These are phyloP conservation scores for Teratosphaeria viscida DNA, from an alignment of 2,329 filamentous ascomycete genomes.

Conservation along the genomic window DNA sequence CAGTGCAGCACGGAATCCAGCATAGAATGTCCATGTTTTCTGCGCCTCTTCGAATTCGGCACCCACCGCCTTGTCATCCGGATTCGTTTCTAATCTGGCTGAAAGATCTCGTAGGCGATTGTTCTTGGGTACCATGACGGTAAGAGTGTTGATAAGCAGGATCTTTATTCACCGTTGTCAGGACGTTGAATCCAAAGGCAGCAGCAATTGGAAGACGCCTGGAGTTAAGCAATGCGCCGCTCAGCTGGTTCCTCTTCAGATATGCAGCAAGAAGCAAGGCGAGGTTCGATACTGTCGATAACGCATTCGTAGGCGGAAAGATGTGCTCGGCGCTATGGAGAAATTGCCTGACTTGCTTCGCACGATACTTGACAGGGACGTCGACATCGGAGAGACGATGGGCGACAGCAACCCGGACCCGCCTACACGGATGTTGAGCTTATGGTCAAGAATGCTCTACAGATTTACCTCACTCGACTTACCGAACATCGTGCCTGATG, in stretches of 20 bases:
- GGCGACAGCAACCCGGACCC: constrained; percentile 23
- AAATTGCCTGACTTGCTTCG: constrained; percentile 17
- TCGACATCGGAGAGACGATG: constrained; percentile 20
- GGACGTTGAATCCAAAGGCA: constrained; percentile 15
- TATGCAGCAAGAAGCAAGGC: constrained; percentile 15
- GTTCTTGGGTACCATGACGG: constrained; percentile 25
- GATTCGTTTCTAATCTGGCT: background rate
- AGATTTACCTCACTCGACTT: background rate
- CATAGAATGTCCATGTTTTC: background rate
- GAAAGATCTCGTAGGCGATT: constrained; percentile 5
- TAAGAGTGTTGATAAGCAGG: constrained; percentile 6
- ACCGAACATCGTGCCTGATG: constrained; percentile 23
- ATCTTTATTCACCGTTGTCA: constrained; percentile 17
- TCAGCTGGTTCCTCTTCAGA: constrained; percentile 2
- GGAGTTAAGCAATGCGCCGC: background rate
- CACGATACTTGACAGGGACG: constrained; percentile 18
- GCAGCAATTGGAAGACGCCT: background rate
- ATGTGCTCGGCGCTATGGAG: constrained; percentile 21
- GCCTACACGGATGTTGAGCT: constrained; percentile 6
- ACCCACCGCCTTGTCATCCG: background rate
- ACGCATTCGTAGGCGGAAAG: constrained; percentile 23
- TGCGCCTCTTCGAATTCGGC: background rate
- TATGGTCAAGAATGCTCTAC: background rate
- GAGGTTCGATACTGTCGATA: constrained; percentile 22
- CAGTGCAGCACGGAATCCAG: background rate